A percentile compares a stretch with the other conserved stretches of the same genome.
Conservation (phyloP, 345 rosid genomes). For the Microcos paniculata region DNA sequence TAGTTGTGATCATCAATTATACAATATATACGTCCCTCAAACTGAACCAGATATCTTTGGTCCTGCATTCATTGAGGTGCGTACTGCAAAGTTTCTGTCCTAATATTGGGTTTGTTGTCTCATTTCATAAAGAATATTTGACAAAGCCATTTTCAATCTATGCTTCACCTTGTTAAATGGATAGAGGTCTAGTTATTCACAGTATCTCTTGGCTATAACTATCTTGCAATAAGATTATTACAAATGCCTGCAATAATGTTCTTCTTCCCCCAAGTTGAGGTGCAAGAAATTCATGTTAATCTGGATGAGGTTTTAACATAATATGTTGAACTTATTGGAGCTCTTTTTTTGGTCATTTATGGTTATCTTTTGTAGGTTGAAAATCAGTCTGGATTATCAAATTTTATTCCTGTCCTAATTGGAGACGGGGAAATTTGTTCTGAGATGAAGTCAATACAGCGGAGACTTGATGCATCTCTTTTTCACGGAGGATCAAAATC, state of each 20-base stretch:
- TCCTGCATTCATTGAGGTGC: slow-evolving; percentile 95
- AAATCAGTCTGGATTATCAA: slow-evolving; percentile 83
- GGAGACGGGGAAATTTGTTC: slow-evolving; percentile 71
- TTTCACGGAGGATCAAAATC: slow-evolving; percentile 33
- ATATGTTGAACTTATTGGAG: neutral
- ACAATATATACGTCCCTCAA: slow-evolving; percentile 53
- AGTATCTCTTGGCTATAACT: neutral
- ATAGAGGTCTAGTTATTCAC: neutral
- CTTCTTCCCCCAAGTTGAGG: neutral
- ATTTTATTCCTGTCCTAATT: slow-evolving; percentile 78
- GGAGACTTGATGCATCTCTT: slow-evolving; percentile 47
- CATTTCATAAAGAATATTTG: neutral
- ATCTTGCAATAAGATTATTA: neutral
- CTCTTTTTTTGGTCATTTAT: neutral
- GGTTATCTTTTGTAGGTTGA: slow-evolving; percentile 60
- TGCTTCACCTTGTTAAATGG: neutral
- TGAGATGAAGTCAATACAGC: slow-evolving; percentile 70
- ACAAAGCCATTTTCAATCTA: neutral
- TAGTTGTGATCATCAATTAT: slow-evolving; percentile 52
- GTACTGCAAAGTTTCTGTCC: slow-evolving; percentile 7
- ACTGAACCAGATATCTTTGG: slow-evolving; percentile 67
- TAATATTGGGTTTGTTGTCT: neutral
- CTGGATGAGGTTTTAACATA: neutral
- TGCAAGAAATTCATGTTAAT: neutral
- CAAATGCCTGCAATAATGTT: neutral